phyloP scores from a whole-genome alignment of 805 yeast genomes.

The Metschnikowia lochheadii region DNA sequence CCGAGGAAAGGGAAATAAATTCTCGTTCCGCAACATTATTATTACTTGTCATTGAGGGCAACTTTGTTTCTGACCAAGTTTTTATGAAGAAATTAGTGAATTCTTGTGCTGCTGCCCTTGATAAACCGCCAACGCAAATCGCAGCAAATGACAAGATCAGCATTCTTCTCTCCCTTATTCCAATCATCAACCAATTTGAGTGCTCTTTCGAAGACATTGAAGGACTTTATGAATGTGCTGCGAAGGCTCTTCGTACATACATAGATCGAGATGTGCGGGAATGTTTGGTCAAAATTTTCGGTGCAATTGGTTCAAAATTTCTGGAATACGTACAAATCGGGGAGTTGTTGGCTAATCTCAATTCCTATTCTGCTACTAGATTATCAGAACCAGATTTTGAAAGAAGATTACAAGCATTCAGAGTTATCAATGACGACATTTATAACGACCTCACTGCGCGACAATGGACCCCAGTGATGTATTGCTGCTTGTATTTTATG shows the following conservation, averaged over 20 bases:
- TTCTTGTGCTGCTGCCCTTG: constrained; percentile 58
- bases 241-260: constrained; percentile 57
- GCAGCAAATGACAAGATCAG: constrained; percentile 50
- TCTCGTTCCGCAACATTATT: constrained; percentile 50
- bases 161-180: constrained; percentile 53
- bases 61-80: constrained; percentile 51
- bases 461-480: constrained; percentile 80
- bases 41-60: constrained; percentile 51
- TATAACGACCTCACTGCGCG: constrained; percentile 41
- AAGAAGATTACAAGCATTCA: constrained; percentile 64
- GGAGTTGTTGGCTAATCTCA: constrained; percentile 56
- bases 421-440: constrained; percentile 53
- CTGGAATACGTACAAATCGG: constrained; percentile 41
- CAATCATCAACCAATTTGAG: constrained; percentile 50
- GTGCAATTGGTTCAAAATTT: constrained; percentile 53
- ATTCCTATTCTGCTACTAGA: constrained; percentile 59
- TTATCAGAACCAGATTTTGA: constrained; percentile 79
- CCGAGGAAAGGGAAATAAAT: constrained; percentile 43
- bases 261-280: constrained; percentile 60
- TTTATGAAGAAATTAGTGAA: constrained; percentile 51
- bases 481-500: constrained; percentile 64
- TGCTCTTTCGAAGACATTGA: constrained; percentile 50
- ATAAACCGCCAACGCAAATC: constrained; percentile 51
- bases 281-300: constrained; percentile 57
- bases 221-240: constrained; percentile 45